Base-by-base conservation (phyloP, 2,329 filamentous ascomycete species). In the Tolypocladium tundrense region DNA sequence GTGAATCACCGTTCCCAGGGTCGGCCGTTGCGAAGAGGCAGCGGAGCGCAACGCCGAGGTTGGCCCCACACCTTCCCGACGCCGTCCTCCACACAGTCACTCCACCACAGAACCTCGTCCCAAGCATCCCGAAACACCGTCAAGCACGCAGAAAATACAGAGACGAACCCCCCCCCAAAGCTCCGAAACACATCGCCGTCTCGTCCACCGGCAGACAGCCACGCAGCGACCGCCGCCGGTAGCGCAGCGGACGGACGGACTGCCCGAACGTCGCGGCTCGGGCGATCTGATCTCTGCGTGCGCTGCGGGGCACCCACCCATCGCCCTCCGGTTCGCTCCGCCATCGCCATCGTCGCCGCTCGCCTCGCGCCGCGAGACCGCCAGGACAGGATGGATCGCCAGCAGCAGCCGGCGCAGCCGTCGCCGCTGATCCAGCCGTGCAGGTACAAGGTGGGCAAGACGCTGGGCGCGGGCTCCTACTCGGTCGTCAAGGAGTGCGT, bases 401-500 rank as follows among this genome's bases (percentile, higher is more conserved):
- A 35, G 42, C 43, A 14, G 19, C 27, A 33, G n/a, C 33, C 37
- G 8, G 60, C 59, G 55, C 69, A 67, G 55, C 63, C 61, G 58
- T 67, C 63, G 54, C 82, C 87, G 3, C 87, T 91, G 72, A 85
- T 97, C 62, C 92, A 97, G 75, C 92, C 94, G 67, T 99, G 93
- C 73, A 86, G 92, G 65, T 99, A 99, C 81, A 99, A 97, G 79
- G 96, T 96, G 8, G 94, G 94, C 63, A 99, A 99, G 81, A 97
- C 94, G 31, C 79, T 99, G 58, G 94, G 94, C 62, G 92, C 94
- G 40, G 94, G 94, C 63, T 97, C 92, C 58, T 99, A 99, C 76
- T 97, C 92, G 42, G 94, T 97, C 54, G 94, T 99, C 62, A 97
- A 97, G 74, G 94, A 99, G 77, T 99, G 94, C 71, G 92, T 97